These are phyloP conservation scores for Aspergillus ellipticus DNA, from an alignment of 495 filamentous ascomycete species.

Conservation along the genomic window DNA sequence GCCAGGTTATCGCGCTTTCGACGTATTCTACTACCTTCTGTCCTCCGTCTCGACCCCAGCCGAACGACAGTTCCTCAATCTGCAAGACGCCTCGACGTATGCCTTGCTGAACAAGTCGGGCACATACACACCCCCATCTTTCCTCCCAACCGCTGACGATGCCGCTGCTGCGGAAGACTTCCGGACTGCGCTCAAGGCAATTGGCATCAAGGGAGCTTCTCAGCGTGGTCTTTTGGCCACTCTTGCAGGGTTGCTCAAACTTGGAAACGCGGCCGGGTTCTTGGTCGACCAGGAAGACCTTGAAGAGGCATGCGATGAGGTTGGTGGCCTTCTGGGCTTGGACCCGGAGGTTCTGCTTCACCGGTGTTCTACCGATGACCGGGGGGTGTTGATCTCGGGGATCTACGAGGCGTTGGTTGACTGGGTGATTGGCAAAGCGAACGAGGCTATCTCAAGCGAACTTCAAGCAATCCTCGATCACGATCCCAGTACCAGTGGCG, in stretches of 20 bases:
- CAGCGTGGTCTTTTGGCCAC: conserved; percentile 77
- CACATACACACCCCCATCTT: conserved; percentile 83
- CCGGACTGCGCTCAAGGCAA: conserved; percentile 71
- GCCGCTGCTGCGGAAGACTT: conserved; percentile 91
- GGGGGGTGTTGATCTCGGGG: conserved; percentile 74
- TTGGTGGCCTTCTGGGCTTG: conserved; percentile 76
- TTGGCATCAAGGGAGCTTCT: conserved; percentile 85
- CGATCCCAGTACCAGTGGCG: conserved; percentile 51
- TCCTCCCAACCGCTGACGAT: conserved; percentile 92
- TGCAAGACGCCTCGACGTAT: conserved; percentile 77
- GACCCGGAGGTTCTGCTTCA: conserved; percentile 79
- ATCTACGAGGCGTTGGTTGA: conserved; percentile 94
- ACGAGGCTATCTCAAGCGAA: conserved; percentile 78
- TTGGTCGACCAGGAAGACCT: conserved; percentile 81
- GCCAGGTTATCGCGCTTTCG: conserved; percentile 86
- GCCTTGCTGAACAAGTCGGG: conserved; percentile 72
- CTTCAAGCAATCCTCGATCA: conserved; percentile 64
- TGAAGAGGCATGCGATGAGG: conserved; percentile 86
- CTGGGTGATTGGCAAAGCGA: conserved; percentile 86
- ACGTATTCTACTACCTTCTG: conserved; percentile 95
- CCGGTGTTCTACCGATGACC: conserved; percentile 77
- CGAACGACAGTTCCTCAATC: conserved; percentile 84
- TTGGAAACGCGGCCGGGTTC: conserved; percentile 85
- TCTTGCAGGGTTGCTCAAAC: conserved; percentile 81
- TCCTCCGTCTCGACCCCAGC: conserved; percentile 85